phyloP scores from a whole-genome alignment of 768 basidiomycete species.

The Termitomyces sp. region DNA sequence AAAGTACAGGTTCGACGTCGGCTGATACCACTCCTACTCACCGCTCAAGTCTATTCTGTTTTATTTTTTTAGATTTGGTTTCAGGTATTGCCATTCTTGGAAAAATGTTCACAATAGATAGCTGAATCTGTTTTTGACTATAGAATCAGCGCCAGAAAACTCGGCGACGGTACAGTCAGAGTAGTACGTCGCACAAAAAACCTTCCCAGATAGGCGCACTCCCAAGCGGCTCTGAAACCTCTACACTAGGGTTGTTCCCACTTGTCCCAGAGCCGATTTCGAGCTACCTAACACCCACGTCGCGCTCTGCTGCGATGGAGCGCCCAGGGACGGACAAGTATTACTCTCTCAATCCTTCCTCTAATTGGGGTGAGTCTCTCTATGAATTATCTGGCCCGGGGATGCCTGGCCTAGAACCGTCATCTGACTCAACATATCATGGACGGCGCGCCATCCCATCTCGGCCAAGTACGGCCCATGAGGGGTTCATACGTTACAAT shows the following conservation, averaged over 20 bases:
- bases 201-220: constrained; percentile 64
- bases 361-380: constrained; percentile 28
- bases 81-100: constrained; percentile 44
- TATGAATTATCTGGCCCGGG: constrained; percentile 49
- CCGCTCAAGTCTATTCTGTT: constrained; percentile 8
- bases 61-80: constrained; percentile 72
- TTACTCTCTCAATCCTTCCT: constrained; percentile 22
- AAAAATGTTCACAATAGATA: constrained; percentile 13
- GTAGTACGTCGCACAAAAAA: constrained; percentile 43
- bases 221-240: constrained; percentile 35
- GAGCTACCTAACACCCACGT: constrained; percentile 4
- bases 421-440: constrained; percentile 2
- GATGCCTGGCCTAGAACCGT: constrained; percentile 35
- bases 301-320: not conserved
- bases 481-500: constrained; percentile 1
- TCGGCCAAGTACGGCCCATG: constrained; percentile 5
- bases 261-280: constrained; percentile 6
- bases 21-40: constrained; percentile 4
- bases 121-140: constrained; percentile 14
- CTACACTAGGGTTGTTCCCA: constrained; percentile 15
- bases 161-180: constrained; percentile 64
- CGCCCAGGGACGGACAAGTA: constrained; percentile 13
- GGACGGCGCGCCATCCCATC: constrained; percentile 1
- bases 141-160: constrained; percentile 90
- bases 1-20: constrained; percentile 73